phyloP scores from a whole-genome alignment of 164 flowering plant genomes.

The Dillenia suffruticosa region DNA sequence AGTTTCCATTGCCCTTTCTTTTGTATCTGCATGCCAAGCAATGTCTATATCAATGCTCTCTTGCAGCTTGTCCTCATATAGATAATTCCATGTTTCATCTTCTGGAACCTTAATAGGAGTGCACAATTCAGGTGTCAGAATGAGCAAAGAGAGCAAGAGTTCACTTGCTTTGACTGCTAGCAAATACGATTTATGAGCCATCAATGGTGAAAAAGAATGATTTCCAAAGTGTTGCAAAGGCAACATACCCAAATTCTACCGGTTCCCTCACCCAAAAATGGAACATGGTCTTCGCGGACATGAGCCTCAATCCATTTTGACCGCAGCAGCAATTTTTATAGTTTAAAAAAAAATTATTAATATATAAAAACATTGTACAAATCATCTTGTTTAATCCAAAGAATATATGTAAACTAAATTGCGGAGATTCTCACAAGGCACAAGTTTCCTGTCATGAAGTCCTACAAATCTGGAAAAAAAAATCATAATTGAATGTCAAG shows the following conservation, averaged over 20 bases:
- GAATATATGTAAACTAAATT: not conserved
- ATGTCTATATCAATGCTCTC: constrained; percentile 30
- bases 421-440: constrained; percentile 21
- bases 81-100: constrained; percentile 47
- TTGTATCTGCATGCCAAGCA: constrained; percentile 26
- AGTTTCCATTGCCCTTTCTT: constrained; percentile 49
- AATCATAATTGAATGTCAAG: too few relatives aligned
- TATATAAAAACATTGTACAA: not conserved
- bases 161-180: too few relatives aligned
- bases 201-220: not conserved
- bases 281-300: constrained; percentile 65
- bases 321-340: constrained; percentile 31
- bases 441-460: constrained; percentile 43
- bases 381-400: not conserved
- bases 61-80: constrained; percentile 32
- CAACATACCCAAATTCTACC: constrained; percentile 79
- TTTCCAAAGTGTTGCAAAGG: constrained; percentile 10
- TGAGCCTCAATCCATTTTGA: constrained; percentile 49
- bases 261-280: constrained; percentile 45
- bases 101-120: constrained; percentile 42
- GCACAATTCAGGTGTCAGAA: constrained; percentile 2
- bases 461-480: not conserved
- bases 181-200: too few relatives aligned
- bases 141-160: too few relatives aligned
- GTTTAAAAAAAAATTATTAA: constrained; percentile 4